Percentiles rank a stretch among this genome's conserved stretches.
Conservation (phyloP, 345 rosid genomes). For the Hibiscus syriacus region DNA sequence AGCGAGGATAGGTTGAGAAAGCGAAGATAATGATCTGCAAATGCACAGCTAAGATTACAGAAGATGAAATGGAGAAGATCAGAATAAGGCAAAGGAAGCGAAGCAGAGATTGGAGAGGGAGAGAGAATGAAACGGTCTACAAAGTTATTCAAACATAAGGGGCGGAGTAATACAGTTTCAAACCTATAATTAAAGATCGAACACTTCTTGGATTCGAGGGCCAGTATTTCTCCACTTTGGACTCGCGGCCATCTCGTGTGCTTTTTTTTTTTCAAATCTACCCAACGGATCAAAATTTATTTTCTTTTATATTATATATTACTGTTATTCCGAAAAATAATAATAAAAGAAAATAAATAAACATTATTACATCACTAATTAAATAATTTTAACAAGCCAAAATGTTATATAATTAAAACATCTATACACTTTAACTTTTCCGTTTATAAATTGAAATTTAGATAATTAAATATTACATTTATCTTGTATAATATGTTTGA, state of each 20-base stretch:
- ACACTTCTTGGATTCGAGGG: conserved; percentile 20
- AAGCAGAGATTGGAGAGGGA: conserved; percentile 8
- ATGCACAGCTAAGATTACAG: conserved; percentile 4
- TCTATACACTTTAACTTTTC: not conserved
- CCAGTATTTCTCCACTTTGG: conserved; percentile 11
- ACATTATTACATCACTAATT: not conserved
- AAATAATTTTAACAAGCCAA: no score
- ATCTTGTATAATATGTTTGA: no score
- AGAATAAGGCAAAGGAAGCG: not conserved
- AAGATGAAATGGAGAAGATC: not conserved
- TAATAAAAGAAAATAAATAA: no score
- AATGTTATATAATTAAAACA: not conserved
- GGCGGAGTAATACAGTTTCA: conserved; percentile 47
- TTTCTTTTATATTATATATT: no score
- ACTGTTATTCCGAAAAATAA: no score
- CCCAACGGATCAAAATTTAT: conserved; percentile 36
- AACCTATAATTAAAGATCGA: conserved; percentile 41
- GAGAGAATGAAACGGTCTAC: conserved; percentile 39
- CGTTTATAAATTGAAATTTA: no score
- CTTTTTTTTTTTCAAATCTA: conserved; percentile 26
- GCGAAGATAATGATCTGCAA: conserved; percentile 19
- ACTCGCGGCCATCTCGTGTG: conserved; percentile 32
- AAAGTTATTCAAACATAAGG: conserved; percentile 51
- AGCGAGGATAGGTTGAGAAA: conserved; percentile 3
- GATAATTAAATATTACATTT: no score